phyloP scores from a whole-genome alignment of 768 basidiomycete species.

The Mycena albidolilacea region DNA sequence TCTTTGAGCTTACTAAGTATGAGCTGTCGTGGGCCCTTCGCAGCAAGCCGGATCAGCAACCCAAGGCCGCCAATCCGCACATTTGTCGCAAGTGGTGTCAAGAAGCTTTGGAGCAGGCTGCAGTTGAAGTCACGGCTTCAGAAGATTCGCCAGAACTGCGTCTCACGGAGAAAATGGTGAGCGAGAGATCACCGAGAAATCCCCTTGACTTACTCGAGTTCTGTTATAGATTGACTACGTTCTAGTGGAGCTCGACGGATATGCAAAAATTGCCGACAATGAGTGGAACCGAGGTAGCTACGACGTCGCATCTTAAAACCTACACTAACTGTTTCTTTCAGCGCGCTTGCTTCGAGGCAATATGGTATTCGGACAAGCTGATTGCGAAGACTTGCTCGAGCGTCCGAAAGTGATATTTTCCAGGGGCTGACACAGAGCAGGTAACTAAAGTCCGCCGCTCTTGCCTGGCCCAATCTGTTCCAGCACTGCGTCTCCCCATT shows the following conservation, averaged over 20 bases:
- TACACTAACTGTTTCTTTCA: conserved; percentile 8
- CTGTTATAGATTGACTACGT: conserved; percentile 38
- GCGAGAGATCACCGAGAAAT: neutral
- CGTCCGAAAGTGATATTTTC: conserved; percentile 28
- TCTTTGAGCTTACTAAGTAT: conserved; percentile 5
- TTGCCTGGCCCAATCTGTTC: conserved; percentile 56
- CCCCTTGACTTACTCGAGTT: neutral
- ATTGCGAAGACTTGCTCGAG: conserved; percentile 37
- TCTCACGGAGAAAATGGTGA: conserved; percentile 22
- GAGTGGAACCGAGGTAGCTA: conserved; percentile 29
- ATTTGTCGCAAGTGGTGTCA: conserved; percentile 27
- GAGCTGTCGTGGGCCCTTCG: conserved; percentile 32
- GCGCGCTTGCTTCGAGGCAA: conserved; percentile 27
- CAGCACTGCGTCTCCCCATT: conserved; percentile 56
- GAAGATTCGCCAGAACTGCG: neutral
- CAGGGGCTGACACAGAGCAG: neutral
- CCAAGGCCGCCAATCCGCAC: conserved; percentile 21
- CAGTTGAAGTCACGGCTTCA: neutral
- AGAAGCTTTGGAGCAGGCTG: conserved; percentile 25
- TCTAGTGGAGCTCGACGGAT: conserved; percentile 39
- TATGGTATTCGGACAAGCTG: conserved; percentile 23
- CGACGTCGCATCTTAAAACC: neutral
- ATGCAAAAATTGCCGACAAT: conserved; percentile 35
- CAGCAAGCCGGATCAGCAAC: conserved; percentile 28
- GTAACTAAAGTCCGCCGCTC: conserved; percentile 40